A percentile compares a stretch with the other conserved stretches of the same genome.
These are phyloP conservation scores for Saccharum hybrid DNA, from an alignment of 202 grass and related monocot genomes.

Conservation along the genomic window DNA sequence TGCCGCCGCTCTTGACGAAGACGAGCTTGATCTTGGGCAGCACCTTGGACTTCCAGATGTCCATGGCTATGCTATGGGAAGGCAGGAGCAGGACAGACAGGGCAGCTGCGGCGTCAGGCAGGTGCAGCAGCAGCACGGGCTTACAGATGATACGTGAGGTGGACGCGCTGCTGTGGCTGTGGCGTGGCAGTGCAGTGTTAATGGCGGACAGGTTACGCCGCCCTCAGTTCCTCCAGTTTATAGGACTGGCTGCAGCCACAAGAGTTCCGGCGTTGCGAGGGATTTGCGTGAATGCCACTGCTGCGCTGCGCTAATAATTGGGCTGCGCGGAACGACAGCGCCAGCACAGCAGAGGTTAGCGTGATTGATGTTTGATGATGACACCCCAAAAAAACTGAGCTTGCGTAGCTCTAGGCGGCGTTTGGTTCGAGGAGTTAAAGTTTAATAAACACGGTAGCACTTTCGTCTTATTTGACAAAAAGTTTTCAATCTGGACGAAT, in stretches of 20 bases:
- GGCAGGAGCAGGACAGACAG: too few species aligned
- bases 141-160: conserved; percentile 38
- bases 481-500: too few species aligned
- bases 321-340: conserved; percentile 14
- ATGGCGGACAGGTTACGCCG: conserved; percentile 22
- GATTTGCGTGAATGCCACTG: conserved; percentile 50
- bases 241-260: conserved; percentile 21
- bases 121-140: conserved; percentile 5
- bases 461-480: too few species aligned
- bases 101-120: background rate
- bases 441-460: too few species aligned
- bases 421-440: too few species aligned
- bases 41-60: conserved; percentile 66
- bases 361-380: conserved; percentile 2
- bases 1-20: conserved; percentile 52
- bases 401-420: background rate
- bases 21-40: conserved; percentile 62
- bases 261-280: background rate
- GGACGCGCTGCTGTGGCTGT: conserved; percentile 28
- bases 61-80: conserved; percentile 41
- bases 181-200: conserved; percentile 3
- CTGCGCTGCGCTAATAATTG: conserved; percentile 33
- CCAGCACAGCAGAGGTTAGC: conserved; percentile 22
- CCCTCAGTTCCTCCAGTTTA: background rate
- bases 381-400: background rate